Base-by-base conservation (phyloP, 306 rosid genomes). In the Dalbergia cochinchinensis region DNA sequence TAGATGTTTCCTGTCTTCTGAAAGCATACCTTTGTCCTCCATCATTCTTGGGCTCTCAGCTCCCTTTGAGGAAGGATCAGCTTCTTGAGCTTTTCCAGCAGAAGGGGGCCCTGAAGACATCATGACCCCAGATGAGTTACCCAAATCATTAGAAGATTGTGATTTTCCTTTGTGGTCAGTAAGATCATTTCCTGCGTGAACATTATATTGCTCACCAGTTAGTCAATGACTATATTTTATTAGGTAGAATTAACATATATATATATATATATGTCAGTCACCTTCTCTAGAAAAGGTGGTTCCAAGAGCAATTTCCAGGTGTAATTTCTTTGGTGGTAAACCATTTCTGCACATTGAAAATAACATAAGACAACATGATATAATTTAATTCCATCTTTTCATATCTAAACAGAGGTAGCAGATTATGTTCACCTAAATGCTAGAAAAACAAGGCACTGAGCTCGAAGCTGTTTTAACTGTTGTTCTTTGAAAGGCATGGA, bases 371-470 rank as follows among this genome's bases (percentile, higher is more conserved):
- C 59, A 80, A 86, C 72, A 66, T 65, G 67, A 69, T 62, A 65
- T 55, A 14, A 76, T 50, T 65, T 51, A 66, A 58, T 33, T 47
- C 61, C 37, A 19, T 54, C 76, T 66, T 26, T 62, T 50, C 63
- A 83, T 47, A 79, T 51, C 39, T 16, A 69, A 70, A 65, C 71
- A 26, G 44, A 18, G 58, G 42, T 62, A 11, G 79, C 61, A 48
- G 35, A 80, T 71, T 16, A 50, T 64, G 74, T 65, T 82, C 73
- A 96, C 99, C 99, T 93, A 87, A 96, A 93, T 71, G 99, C 98
- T 68, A 96, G 89, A 84, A 96, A 96, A 77, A 96, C 99, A 83
- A 96, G 99, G 89, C 99, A 96, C 85, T 96, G 99, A 10, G 99
- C 99, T 81, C 99, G 91, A 70, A 96, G 99, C 87, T 93, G 99